Percentiles rank a stretch among this genome's conserved stretches.
These are phyloP conservation scores for Cercospora citrullina DNA, from an alignment of 2,329 filamentous ascomycete genomes.

Conservation along the genomic window DNA sequence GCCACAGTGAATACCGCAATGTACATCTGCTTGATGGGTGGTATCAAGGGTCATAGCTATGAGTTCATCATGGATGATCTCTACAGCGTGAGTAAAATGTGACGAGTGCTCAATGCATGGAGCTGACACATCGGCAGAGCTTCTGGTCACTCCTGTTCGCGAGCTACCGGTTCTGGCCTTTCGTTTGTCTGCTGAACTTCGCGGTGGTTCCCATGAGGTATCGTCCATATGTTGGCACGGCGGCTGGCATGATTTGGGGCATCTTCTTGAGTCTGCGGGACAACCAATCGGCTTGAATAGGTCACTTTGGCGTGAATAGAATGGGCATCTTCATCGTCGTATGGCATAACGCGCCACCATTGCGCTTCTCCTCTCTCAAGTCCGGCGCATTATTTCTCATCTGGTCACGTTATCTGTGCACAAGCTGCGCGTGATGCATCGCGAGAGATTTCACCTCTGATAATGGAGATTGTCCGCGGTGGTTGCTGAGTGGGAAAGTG, in stretches of 20 bases:
- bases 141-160: conserved; percentile 1
- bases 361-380: background rate
- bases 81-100: background rate
- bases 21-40: conserved; percentile 4
- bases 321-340: background rate
- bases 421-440: background rate
- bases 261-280: conserved; percentile 1
- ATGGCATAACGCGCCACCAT: background rate
- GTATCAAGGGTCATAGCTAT: background rate
- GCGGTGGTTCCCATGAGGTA: conserved; percentile 1
- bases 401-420: background rate
- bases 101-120: background rate
- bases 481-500: background rate
- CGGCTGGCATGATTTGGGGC: conserved; percentile 1
- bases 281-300: background rate
- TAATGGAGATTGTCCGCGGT: background rate
- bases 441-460: no score
- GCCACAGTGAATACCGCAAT: background rate
- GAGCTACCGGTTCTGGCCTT: conserved; percentile 7
- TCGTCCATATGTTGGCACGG: background rate
- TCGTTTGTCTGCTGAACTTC: conserved; percentile 3
- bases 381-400: background rate
- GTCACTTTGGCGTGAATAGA: background rate
- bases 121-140: background rate
- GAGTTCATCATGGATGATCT: background rate